Evolutionary conservation across 768 basidiomycete genomes (phyloP).

Genomic region (Coprinellus micaceus): DNA sequence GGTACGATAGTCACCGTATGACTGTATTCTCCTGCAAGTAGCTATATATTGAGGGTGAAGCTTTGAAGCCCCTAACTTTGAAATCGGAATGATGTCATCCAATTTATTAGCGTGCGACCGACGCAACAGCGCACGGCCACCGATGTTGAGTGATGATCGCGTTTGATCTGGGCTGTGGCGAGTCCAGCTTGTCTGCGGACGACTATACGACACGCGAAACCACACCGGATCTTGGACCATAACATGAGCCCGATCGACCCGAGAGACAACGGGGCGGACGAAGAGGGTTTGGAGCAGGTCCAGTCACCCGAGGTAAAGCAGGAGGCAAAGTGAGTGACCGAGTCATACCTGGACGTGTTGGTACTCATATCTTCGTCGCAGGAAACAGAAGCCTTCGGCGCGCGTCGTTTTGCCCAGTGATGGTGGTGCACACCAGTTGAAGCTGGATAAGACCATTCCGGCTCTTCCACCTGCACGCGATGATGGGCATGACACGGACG

Average conservation of each 20-base stretch:
- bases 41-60: not conserved
- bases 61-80: not conserved
- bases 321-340: too few species aligned
- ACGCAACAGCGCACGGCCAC: not conserved
- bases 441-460: not conserved
- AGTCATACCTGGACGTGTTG: not conserved
- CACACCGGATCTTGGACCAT: too few species aligned
- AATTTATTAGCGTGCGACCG: not conserved
- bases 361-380: not conserved
- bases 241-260: too few species aligned
- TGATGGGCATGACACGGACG: conserved; percentile 11
- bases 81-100: not conserved
- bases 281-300: too few species aligned
- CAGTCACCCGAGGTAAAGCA: too few species aligned
- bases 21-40: not conserved
- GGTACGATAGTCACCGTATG: not conserved
- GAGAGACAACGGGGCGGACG: too few species aligned
- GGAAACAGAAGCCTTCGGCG: not conserved
- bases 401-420: not conserved
- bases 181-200: not conserved
- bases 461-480: not conserved
- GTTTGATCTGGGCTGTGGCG: not conserved
- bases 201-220: too few species aligned
- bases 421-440: not conserved
- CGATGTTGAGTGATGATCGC: not conserved